Evolutionary conservation across 1,284 basidiomycete species (phyloP).

Genomic region (Tilletia caries): DNA sequence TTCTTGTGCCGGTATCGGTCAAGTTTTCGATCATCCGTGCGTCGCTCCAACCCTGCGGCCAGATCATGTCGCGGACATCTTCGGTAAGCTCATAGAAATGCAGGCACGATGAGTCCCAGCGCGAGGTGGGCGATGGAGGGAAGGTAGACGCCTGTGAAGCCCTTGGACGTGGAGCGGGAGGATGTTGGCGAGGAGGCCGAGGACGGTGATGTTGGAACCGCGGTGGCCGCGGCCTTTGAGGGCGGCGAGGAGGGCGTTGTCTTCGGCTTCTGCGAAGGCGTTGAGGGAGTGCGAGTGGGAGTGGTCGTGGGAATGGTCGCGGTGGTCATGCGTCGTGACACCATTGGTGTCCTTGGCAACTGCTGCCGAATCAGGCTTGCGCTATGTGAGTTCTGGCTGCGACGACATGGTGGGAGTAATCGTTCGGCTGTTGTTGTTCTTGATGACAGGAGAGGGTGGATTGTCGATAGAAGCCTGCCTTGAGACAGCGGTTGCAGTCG

Average conservation of each 20-base stretch:
- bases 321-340: neutral
- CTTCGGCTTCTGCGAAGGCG: too few species aligned
- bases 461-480: neutral
- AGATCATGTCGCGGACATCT: too few species aligned
- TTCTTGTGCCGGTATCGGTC: too few species aligned
- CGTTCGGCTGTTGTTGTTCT: too few species aligned
- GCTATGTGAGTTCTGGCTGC: neutral
- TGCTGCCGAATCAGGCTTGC: neutral
- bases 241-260: constrained; percentile 48
- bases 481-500: neutral
- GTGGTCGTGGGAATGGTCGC: constrained; percentile 32
- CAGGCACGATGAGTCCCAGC: too few species aligned
- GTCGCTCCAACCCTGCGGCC: too few species aligned
- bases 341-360: neutral
- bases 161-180: constrained; percentile 78
- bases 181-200: constrained; percentile 79
- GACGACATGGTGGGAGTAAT: too few species aligned
- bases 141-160: constrained; percentile 56
- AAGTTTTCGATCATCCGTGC: too few species aligned
- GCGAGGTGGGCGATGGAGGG: constrained; percentile 88
- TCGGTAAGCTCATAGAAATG: too few species aligned
- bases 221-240: constrained; percentile 48
- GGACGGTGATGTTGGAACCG: constrained; percentile 54
- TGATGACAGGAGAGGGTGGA: too few species aligned
- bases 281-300: constrained; percentile 43